phyloP scores from a whole-genome alignment of 2,329 filamentous ascomycete species.

The Fusarium xylarioides region DNA sequence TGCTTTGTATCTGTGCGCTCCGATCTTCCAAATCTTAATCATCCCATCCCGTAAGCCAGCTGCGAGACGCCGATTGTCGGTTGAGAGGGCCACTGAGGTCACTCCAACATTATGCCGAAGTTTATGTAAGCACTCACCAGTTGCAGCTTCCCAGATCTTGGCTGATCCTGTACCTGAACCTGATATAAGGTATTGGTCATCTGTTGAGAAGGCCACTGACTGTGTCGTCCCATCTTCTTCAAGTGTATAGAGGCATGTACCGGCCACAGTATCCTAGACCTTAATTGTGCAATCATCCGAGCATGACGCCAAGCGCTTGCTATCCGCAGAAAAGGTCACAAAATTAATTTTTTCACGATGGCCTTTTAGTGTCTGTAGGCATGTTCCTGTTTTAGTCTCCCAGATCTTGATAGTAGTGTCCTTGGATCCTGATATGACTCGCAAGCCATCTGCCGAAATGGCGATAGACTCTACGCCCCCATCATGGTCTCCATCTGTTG shows the following conservation, averaged over 20 bases:
- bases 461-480: accelerated
- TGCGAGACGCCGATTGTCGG: neutral
- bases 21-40: accelerated
- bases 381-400: accelerated
- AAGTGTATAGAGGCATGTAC: neutral
- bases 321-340: neutral
- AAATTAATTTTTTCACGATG: accelerated
- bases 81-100: accelerated
- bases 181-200: neutral
- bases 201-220: accelerated
- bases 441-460: neutral
- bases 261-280: neutral
- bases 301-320: accelerated
- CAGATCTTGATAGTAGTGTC: neutral
- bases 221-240: accelerated
- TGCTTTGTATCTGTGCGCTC: accelerated
- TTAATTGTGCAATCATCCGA: accelerated
- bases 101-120: accelerated
- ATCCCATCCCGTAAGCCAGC: accelerated
- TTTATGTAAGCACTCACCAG: accelerated
- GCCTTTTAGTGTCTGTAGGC: neutral
- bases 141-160: accelerated
- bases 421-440: accelerated
- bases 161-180: accelerated
- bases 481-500: accelerated